Percentiles rank a stretch among this genome's conserved stretches.
These are phyloP conservation scores for Malus asiatica DNA, from an alignment of 306 rosid species.

Conservation along the genomic window DNA sequence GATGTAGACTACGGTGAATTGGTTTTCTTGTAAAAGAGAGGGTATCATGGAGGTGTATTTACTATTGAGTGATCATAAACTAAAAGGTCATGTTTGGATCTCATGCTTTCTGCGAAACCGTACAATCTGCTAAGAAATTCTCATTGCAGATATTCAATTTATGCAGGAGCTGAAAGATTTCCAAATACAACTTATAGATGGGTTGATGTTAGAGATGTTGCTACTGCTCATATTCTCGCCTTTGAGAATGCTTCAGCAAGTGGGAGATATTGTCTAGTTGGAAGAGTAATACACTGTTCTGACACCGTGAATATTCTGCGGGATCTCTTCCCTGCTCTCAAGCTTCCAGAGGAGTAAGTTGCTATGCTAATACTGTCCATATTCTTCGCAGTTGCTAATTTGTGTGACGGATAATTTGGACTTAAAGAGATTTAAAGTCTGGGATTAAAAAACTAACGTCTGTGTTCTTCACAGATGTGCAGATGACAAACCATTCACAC, in stretches of 20 bases:
- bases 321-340: slow-evolving; percentile 37
- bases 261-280: slow-evolving; percentile 51
- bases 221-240: slow-evolving; percentile 54
- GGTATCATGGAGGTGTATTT: too few species aligned
- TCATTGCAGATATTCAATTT: background rate
- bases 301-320: slow-evolving; percentile 30
- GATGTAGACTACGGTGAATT: too few species aligned
- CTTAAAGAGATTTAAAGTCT: background rate
- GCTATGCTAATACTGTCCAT: background rate
- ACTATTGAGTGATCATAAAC: too few species aligned
- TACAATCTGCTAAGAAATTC: background rate
- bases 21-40: too few species aligned
- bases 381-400: background rate
- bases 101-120: background rate
- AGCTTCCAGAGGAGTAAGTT: slow-evolving; percentile 43
- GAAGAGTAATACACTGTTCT: slow-evolving; percentile 31
- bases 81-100: background rate
- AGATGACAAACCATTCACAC: slow-evolving; percentile 11
- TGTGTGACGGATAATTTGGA: background rate
- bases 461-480: slow-evolving; percentile 9
- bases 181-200: slow-evolving; percentile 29
- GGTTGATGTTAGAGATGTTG: slow-evolving; percentile 62
- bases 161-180: slow-evolving; percentile 36
- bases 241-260: slow-evolving; percentile 54
- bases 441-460: background rate